phyloP scores from a whole-genome alignment of 148 eudicot species.

The Talinum fruticosum region DNA sequence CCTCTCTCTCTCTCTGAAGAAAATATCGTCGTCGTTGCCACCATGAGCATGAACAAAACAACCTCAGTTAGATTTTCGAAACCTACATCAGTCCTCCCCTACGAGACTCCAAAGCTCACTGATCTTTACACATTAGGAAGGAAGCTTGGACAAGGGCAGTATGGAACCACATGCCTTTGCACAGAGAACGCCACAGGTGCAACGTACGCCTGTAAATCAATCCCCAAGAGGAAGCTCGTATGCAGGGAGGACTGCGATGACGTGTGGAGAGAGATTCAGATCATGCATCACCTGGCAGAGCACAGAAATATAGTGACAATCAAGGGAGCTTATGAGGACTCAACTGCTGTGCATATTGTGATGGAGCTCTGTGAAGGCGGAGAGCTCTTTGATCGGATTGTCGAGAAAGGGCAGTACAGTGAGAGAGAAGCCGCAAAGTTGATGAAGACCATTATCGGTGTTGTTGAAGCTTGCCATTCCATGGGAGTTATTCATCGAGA shows the following conservation, averaged over 20 bases:
- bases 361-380: slow-evolving; percentile 76
- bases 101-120: slow-evolving; percentile 35
- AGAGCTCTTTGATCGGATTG: slow-evolving; percentile 70
- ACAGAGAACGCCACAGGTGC: slow-evolving; percentile 48
- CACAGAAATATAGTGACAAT: slow-evolving; percentile 51
- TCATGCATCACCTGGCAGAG: slow-evolving; percentile 63
- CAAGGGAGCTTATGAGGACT: slow-evolving; percentile 61
- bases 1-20: background rate
- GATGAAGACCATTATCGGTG: slow-evolving; percentile 56
- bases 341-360: slow-evolving; percentile 51
- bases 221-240: slow-evolving; percentile 56
- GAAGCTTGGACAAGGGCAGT: slow-evolving; percentile 66
- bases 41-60: slow-evolving; percentile 31
- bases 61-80: slow-evolving; percentile 37
- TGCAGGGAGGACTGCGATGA: slow-evolving; percentile 64
- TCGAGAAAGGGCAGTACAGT: slow-evolving; percentile 56
- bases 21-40: background rate
- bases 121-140: slow-evolving; percentile 46
- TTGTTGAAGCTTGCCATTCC: slow-evolving; percentile 70
- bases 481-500: slow-evolving; percentile 74
- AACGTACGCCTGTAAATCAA: slow-evolving; percentile 60
- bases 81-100: slow-evolving; percentile 44
- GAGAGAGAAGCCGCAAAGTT: slow-evolving; percentile 63
- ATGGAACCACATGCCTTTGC: slow-evolving; percentile 57
- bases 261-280: slow-evolving; percentile 68